Base-by-base conservation (phyloP, 208 protist species). In the Trypanosoma avium region DNA sequence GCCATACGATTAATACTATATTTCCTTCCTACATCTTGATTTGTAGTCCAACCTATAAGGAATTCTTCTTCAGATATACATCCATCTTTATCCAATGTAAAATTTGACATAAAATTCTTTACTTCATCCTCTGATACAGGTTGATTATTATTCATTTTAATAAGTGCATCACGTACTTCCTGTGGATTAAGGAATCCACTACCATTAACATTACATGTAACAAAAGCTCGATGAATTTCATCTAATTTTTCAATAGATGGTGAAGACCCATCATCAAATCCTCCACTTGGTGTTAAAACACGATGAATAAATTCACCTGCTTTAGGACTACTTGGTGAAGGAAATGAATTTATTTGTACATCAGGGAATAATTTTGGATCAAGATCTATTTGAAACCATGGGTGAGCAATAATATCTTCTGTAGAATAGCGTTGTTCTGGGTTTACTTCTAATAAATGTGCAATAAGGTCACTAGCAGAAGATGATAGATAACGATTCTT, bases 11-110 rank as follows among this genome's bases (percentile, higher is more conserved):
- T 63, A 30, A 95, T 62, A 67, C 89, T 74, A 57, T 93, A 94
- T 63, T 89, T 88, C 61, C 90, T 90, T 19, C 83, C 83, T 26
- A 73, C 59, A 61, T 90, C 88, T 62, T 90, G 82, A 56, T 93
- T 81, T 55, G 73, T 76, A 0, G 76, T 89, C 79, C 80, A 96
- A 21, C 90, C 90, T 33, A 88, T 71, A 42, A 93, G 62, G 64
- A 96, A 96, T 40, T 94, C 79, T 70, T 89, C 86, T 63, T 94
- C 82, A n/a, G 88, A 89, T 38, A 96, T 93, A 29, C 82, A 71
- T 4, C 86, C 86, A 48, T 91, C 75, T 26, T 62, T 67, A 54
- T 93, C 83, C 12, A 88, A 67, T 40, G 73, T 59, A 63, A 96
- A 96, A 69, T 87, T 90, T 46, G 62, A 77, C 82, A 94, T 89